Evolutionary conservation across 371 early-diverging fungal genomes (phyloP).

Genomic region (Capillidium rhysosporum): DNA sequence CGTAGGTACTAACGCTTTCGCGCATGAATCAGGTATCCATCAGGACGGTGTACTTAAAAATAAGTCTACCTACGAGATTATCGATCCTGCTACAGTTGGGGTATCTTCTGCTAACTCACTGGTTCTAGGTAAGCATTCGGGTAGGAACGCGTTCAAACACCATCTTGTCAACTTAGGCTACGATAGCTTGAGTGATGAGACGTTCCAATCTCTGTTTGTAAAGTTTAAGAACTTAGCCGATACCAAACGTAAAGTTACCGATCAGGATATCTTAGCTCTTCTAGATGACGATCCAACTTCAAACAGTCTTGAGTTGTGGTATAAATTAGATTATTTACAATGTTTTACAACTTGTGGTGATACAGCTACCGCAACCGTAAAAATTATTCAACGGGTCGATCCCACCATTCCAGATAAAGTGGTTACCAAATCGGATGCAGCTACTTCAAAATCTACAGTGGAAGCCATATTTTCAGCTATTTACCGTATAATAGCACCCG

Average conservation of each 20-base stretch:
- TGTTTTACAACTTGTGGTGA: conserved; percentile 47
- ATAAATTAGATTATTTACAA: conserved; percentile 38
- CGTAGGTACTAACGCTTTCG: conserved; percentile 91
- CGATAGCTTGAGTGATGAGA: conserved; percentile 28
- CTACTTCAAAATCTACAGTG: conserved; percentile 59
- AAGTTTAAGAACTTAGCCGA: conserved; percentile 83
- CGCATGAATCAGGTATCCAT: conserved; percentile 94
- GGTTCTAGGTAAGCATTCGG: conserved; percentile 90
- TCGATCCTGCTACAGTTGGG: conserved; percentile 78
- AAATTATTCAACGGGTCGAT: neutral
- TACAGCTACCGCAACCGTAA: conserved; percentile 59
- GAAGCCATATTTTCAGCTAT: conserved; percentile 69
- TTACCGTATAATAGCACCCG: conserved; percentile 46
- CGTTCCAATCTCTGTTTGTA: conserved; percentile 59
- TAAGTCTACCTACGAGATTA: conserved; percentile 87
- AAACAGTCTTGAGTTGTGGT: conserved; percentile 16
- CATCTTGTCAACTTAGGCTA: conserved; percentile 67
- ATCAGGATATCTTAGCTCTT: conserved; percentile 72
- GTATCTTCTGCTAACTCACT: conserved; percentile 59
- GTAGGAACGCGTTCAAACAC: conserved; percentile 76
- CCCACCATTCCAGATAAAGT: conserved; percentile 14
- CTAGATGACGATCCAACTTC: conserved; percentile 39
- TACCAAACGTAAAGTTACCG: conserved; percentile 72
- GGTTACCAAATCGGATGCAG: conserved; percentile 37
- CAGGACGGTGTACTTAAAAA: conserved; percentile 94